Evolutionary conservation across 352 stramenopile species (phyloP).

Genomic region (Lagenidium sp.): DNA sequence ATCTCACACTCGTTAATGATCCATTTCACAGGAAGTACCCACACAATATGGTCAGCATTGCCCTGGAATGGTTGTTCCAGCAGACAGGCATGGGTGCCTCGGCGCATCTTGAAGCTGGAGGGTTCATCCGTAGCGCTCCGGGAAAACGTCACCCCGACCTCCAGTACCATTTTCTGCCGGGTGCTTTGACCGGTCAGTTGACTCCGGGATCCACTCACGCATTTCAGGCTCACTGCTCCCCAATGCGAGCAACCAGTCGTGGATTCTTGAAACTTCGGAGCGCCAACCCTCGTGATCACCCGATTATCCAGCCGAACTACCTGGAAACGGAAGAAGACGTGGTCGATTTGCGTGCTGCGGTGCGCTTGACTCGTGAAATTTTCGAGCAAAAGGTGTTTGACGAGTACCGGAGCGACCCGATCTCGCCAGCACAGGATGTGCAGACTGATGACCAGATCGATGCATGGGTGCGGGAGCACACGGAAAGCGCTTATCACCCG

Average conservation of each 20-base stretch:
- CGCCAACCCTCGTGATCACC: slow-evolving; percentile 59
- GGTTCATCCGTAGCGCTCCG: slow-evolving; percentile 76
- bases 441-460: slow-evolving; percentile 72
- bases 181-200: slow-evolving; percentile 65
- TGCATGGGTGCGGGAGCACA: slow-evolving; percentile 76
- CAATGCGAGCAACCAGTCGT: slow-evolving; percentile 81
- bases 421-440: slow-evolving; percentile 57
- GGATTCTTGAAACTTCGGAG: slow-evolving; percentile 77
- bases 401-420: slow-evolving; percentile 68
- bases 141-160: slow-evolving; percentile 81
- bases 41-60: slow-evolving; percentile 83
- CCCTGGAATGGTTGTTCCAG: slow-evolving; percentile 72
- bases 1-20: too few species aligned
- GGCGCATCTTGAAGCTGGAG: slow-evolving; percentile 76
- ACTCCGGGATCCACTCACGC: slow-evolving; percentile 52
- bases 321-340: slow-evolving; percentile 73
- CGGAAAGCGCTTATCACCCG: slow-evolving; percentile 84
- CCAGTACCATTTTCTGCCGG: slow-evolving; percentile 88
- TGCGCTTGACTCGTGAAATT: slow-evolving; percentile 81
- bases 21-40: slow-evolving; percentile 70
- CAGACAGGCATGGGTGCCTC: slow-evolving; percentile 67
- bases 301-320: slow-evolving; percentile 87
- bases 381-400: slow-evolving; percentile 83
- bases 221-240: slow-evolving; percentile 84
- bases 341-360: slow-evolving; percentile 64